phyloP scores from a whole-genome alignment of 345 rosid species.

The Cardiospermum halicacabum region DNA sequence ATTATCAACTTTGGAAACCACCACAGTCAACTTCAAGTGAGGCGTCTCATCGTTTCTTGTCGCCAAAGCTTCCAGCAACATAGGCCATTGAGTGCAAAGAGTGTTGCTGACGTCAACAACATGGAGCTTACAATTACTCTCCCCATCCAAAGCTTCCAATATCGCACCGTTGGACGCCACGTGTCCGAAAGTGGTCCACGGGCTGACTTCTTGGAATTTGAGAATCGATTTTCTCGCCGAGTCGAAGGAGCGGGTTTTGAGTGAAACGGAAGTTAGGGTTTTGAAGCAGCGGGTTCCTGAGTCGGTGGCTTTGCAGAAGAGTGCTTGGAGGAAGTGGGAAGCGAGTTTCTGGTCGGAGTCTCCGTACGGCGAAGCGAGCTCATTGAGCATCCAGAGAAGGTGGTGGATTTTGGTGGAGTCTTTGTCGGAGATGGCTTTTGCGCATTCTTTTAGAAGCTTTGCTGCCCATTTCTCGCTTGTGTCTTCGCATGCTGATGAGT shows the following conservation, averaged over 20 bases:
- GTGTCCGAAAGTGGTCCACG: slow-evolving; percentile 81
- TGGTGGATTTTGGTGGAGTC: slow-evolving; percentile 61
- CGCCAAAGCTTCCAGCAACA: slow-evolving; percentile 61
- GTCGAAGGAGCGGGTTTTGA: slow-evolving; percentile 53
- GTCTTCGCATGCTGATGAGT: slow-evolving; percentile 31
- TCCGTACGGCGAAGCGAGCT: slow-evolving; percentile 71
- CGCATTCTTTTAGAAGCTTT: slow-evolving; percentile 60
- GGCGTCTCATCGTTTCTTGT: slow-evolving; percentile 69
- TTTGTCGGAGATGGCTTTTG: slow-evolving; percentile 64
- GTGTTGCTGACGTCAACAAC: slow-evolving; percentile 70
- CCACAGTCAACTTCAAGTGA: slow-evolving; percentile 60
- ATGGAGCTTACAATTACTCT: slow-evolving; percentile 54
- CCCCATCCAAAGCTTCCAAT: slow-evolving; percentile 67
- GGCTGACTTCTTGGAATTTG: slow-evolving; percentile 79
- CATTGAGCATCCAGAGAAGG: slow-evolving; percentile 76
- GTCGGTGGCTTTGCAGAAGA: slow-evolving; percentile 61
- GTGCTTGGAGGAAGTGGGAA: slow-evolving; percentile 65
- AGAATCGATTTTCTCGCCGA: slow-evolving; percentile 60
- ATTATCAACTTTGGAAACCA: slow-evolving; percentile 37
- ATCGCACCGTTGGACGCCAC: slow-evolving; percentile 80
- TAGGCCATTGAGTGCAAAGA: slow-evolving; percentile 93
- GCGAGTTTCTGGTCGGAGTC: slow-evolving; percentile 72
- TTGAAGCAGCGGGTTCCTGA: slow-evolving; percentile 59
- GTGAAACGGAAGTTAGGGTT: slow-evolving; percentile 61
- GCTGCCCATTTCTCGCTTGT: slow-evolving; percentile 48